These are phyloP conservation scores for Thalassiosira profunda DNA, from an alignment of 108 stramenopile species.

Conservation along the genomic window DNA sequence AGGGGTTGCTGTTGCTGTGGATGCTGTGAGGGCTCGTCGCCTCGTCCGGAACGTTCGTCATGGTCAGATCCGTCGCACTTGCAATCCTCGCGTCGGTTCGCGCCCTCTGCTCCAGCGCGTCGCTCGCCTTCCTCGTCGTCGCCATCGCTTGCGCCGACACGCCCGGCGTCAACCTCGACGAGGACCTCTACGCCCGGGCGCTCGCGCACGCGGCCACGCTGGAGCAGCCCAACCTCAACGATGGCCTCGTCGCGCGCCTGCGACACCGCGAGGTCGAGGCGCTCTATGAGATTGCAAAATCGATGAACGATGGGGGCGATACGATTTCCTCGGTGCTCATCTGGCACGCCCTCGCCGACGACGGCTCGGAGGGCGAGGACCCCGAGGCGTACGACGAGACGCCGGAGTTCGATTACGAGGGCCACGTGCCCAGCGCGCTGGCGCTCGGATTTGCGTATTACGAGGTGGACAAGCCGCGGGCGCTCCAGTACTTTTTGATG, in stretches of 20 bases:
- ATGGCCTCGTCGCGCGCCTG: conserved; percentile 25
- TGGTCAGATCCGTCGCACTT: neutral
- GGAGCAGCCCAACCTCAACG: too few relatives aligned
- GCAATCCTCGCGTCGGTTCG: neutral
- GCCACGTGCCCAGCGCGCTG: conserved; percentile 29
- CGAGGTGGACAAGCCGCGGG: conserved; percentile 37
- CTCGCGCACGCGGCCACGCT: conserved; percentile 34
- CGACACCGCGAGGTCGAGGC: conserved; percentile 30
- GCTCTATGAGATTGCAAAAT: conserved; percentile 30
- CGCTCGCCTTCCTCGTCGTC: neutral
- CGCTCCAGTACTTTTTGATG: conserved; percentile 44
- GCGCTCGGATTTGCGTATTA: conserved; percentile 42
- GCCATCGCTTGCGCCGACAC: neutral
- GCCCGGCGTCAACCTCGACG: too few relatives aligned
- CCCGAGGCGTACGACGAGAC: too few relatives aligned
- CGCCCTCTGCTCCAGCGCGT: neutral
- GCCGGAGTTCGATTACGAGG: too few relatives aligned
- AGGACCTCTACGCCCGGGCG: conserved; percentile 31
- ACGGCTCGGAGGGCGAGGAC: too few relatives aligned
- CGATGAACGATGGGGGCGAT: conserved; percentile 33
- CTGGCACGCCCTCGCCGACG: conserved; percentile 45
- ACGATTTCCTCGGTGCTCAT: conserved; percentile 36
- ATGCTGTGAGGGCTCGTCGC: too few relatives aligned
- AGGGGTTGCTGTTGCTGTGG: too few relatives aligned
- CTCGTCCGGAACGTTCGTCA: too few relatives aligned